Conservation (phyloP, 306 rosid species). For the Cucumis melo region DNA sequence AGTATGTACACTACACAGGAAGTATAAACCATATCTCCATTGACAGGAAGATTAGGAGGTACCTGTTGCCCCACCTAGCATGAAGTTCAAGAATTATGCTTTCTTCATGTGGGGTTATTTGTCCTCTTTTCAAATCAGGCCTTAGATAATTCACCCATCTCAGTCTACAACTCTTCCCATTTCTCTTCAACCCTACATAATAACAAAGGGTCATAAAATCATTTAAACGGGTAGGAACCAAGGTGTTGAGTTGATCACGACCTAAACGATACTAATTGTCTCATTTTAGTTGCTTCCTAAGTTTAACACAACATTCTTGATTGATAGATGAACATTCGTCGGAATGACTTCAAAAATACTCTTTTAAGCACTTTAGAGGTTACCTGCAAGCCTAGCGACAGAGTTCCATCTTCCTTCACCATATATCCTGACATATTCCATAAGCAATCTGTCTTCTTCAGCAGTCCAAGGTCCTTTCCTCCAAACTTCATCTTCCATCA, state of each 20-base stretch:
- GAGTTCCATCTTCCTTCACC: constrained; percentile 99
- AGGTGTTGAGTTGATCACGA: too few species aligned
- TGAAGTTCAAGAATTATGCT: constrained; percentile 61
- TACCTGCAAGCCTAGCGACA: constrained; percentile 79
- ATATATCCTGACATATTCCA: constrained; percentile 60
- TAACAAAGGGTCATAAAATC: neutral
- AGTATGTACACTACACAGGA: neutral
- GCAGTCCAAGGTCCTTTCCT: constrained; percentile 98
- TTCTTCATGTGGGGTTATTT: constrained; percentile 87
- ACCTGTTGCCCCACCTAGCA: constrained; percentile 94
- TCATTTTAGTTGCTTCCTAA: too few species aligned
- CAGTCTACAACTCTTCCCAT: constrained; percentile 90
- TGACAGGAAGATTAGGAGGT: neutral
- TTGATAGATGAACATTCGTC: too few species aligned
- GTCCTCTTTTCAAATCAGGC: constrained; percentile 82
- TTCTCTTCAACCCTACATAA: constrained; percentile 61
- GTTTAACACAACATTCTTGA: too few species aligned
- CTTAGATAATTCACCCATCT: constrained; percentile 90
- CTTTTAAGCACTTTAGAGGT: too few species aligned
- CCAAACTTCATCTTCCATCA: constrained; percentile 61
- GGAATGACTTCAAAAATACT: too few species aligned
- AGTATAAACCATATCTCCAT: neutral
- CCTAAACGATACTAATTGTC: too few species aligned
- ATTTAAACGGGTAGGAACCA: neutral
- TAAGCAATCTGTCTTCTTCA: constrained; percentile 78